Evolutionary conservation across 805 yeast species (phyloP).

Genomic region (Suhomyces prunicola): DNA sequence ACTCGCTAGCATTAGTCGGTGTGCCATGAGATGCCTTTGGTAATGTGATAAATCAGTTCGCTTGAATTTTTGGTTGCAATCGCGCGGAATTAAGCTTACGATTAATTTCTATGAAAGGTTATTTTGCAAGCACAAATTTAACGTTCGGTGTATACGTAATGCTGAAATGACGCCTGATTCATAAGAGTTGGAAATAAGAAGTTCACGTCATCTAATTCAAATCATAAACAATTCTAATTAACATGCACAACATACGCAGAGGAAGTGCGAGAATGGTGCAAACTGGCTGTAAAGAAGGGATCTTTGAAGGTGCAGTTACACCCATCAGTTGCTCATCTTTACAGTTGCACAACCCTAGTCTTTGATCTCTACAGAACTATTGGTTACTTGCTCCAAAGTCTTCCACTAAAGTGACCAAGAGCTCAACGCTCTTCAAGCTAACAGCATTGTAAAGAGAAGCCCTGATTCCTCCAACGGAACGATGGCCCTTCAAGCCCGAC

Average conservation of each 20-base stretch:
- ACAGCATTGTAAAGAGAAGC: constrained; percentile 92
- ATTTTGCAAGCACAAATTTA: background rate
- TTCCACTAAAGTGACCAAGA: constrained; percentile 53
- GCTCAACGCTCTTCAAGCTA: constrained; percentile 53
- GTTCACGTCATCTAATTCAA: background rate
- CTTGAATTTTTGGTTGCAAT: background rate
- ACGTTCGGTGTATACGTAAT: too few relatives aligned
- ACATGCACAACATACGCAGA: background rate
- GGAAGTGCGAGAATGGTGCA: background rate
- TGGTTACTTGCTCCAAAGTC: constrained; percentile 50
- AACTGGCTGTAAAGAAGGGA: background rate
- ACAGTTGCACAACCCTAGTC: background rate
- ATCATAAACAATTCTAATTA: background rate
- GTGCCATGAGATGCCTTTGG: background rate
- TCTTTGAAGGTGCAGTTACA: background rate
- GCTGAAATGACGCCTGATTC: too few relatives aligned
- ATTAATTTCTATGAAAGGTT: background rate
- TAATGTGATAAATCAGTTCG: background rate
- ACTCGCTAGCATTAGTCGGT: background rate
- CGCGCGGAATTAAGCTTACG: background rate
- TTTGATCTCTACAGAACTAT: background rate
- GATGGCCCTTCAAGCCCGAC: constrained; percentile 88
- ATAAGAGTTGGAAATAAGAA: too few relatives aligned
- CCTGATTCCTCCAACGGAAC: constrained; percentile 97
- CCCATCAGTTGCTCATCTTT: background rate